Conservation (phyloP, 768 basidiomycete species). For the Glaciozyma antarctica region DNA sequence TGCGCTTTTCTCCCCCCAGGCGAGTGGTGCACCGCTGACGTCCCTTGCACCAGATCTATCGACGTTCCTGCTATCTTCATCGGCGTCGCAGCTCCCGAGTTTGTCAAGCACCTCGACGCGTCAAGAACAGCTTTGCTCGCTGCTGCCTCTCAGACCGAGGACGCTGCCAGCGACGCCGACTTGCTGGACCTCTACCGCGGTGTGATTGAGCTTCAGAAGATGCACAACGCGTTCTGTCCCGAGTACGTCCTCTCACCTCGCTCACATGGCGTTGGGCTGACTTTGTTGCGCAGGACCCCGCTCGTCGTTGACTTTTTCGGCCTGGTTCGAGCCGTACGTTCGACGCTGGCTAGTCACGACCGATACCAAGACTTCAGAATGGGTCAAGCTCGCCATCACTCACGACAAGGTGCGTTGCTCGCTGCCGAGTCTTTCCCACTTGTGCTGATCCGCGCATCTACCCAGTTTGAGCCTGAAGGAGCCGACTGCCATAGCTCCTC, state of each 20-base stretch:
- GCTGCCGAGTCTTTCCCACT: slow-evolving; percentile 38
- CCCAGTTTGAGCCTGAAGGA: slow-evolving; percentile 55
- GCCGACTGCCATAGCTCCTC: slow-evolving; percentile 82
- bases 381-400: slow-evolving; percentile 75
- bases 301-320: slow-evolving; percentile 61
- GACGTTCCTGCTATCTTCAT: slow-evolving; percentile 63
- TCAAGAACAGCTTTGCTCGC: slow-evolving; percentile 9
- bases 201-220: slow-evolving; percentile 61
- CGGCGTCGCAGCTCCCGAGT: slow-evolving; percentile 19
- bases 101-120: slow-evolving; percentile 22
- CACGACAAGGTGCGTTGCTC: slow-evolving; percentile 64
- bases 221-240: slow-evolving; percentile 71
- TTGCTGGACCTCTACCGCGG: slow-evolving; percentile 77
- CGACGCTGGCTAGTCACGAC: slow-evolving; percentile 80
- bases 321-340: slow-evolving; percentile 80
- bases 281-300: slow-evolving; percentile 7
- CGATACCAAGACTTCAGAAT: slow-evolving; percentile 78
- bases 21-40: neutral
- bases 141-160: slow-evolving; percentile 6
- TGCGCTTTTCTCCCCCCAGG: slow-evolving; percentile 40
- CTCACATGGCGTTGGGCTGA: neutral
- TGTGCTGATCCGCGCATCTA: neutral
- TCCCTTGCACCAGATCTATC: slow-evolving; percentile 37
- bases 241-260: slow-evolving; percentile 47
- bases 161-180: slow-evolving; percentile 75